Base-by-base conservation (phyloP, 495 filamentous ascomycete species). In the Jackrogersella minutella region DNA sequence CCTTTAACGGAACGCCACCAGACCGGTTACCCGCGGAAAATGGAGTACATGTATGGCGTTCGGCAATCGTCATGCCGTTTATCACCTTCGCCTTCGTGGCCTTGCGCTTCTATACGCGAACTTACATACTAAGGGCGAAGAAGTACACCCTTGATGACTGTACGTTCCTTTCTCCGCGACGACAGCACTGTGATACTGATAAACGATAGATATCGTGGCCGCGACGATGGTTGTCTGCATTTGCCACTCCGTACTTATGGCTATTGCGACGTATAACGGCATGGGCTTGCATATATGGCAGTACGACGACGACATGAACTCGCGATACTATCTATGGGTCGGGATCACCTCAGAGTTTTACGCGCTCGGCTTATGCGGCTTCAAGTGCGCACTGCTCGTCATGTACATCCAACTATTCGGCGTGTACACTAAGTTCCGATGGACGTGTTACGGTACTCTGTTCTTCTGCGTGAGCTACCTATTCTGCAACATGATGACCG, bases 331-430 rank as follows among this genome's bases (percentile, higher is more conserved):
- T 21, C 59, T 71, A 17, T 79, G 76, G 76, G 69, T 76, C 34
- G 71, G 66, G 10, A 66, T 75, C 56, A 55, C 72, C 47, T 75
- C 75, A 30, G 62, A 71, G 36, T 62, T 78, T 19, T 79, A 79
- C 50, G 66, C 73, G 9, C 39, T 74, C 6, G 66, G 60, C 43
- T 47, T 79, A 26, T 37, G 68, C 14, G 77, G 77, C 22, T 79
- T 78, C 58, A 79, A 79, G 33, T 39, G 60, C 53, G 64, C 75
- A 4, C 74, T 79, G 4, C 58, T 77, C 9, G 17, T 79, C 11
- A 52, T 78, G n/a, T 79, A 79, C 54, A 64, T 76, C 4, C 75
- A 77, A 30, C 37, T 79, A 22, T 79, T 79, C 49, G 60, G 59
- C 50, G 68, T 79, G 13, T 68, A 75, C 50, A 58, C 49, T 2